phyloP scores from a whole-genome alignment of 2,329 filamentous ascomycete genomes.

The Amylocarpus encephaloides region DNA sequence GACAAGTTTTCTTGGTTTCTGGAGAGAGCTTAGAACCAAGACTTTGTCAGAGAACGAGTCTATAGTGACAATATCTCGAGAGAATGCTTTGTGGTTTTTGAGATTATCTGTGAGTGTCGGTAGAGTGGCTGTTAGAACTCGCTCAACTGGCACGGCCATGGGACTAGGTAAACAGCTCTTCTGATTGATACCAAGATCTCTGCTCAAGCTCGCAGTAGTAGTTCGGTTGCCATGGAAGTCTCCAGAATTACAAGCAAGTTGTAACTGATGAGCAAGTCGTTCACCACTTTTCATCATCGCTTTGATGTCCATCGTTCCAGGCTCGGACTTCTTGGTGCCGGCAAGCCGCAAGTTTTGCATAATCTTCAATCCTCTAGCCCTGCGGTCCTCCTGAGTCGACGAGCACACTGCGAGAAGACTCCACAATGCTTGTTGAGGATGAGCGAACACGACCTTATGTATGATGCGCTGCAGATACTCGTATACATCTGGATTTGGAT shows the following conservation, averaged over 20 bases:
- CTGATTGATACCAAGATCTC: constrained; percentile 77
- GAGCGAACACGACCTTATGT: constrained; percentile 73
- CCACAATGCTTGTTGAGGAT: constrained; percentile 91
- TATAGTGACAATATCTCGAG: constrained; percentile 79
- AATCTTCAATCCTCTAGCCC: constrained; percentile 45
- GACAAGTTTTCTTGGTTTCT: constrained; percentile 84
- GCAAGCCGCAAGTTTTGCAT: constrained; percentile 41
- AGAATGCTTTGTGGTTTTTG: constrained; percentile 78
- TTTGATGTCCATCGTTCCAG: constrained; percentile 54
- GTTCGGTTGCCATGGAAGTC: constrained; percentile 62
- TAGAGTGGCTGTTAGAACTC: constrained; percentile 73
- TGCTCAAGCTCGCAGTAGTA: constrained; percentile 65
- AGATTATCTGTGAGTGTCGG: constrained; percentile 67
- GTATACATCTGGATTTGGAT: constrained; percentile 73
- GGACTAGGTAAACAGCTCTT: constrained; percentile 72
- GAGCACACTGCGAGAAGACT: constrained; percentile 81
- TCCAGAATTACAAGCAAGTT: constrained; percentile 73
- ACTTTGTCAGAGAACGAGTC: constrained; percentile 78
- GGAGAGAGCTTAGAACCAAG: constrained; percentile 80
- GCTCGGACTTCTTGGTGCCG: constrained; percentile 46
- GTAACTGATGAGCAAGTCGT: constrained; percentile 73
- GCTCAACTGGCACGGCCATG: constrained; percentile 84
- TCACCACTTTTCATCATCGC: constrained; percentile 71
- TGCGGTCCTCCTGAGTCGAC: constrained; percentile 66
- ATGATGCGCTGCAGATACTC: constrained; percentile 73